Conservation (phyloP, 2,329 filamentous ascomycete species). For the Beauveria caledonica region DNA sequence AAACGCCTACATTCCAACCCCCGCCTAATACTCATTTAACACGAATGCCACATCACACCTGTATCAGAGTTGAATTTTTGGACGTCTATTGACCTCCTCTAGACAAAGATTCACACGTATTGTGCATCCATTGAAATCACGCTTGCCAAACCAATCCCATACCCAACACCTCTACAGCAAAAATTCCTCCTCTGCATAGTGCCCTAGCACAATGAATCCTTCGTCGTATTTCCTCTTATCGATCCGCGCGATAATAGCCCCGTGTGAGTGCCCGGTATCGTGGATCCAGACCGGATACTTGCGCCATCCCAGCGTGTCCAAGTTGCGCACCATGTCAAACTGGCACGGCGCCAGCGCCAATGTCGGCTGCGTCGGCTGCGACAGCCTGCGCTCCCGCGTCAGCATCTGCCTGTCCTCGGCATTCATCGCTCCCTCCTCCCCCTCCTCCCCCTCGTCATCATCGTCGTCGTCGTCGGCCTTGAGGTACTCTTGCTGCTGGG, state of each 20-base stretch:
- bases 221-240: conserved; percentile 63
- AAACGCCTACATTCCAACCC: too few species aligned
- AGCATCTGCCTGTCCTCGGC: conserved; percentile 34
- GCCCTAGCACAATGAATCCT: conserved; percentile 66
- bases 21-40: too few species aligned
- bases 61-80: neutral
- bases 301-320: conserved; percentile 59
- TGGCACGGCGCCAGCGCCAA: conserved; percentile 73
- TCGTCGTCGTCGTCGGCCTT: conserved; percentile 29
- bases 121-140: neutral
- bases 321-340: conserved; percentile 72
- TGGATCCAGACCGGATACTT: conserved; percentile 69
- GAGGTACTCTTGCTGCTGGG: conserved; percentile 65
- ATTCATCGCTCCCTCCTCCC: conserved; percentile 24
- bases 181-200: conserved; percentile 76
- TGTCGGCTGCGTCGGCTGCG: conserved; percentile 49
- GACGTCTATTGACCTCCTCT: neutral
- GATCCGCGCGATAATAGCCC: conserved; percentile 77
- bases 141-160: neutral
- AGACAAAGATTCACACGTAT: neutral
- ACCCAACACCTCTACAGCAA: conserved; percentile 18
- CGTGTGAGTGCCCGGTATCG: conserved; percentile 73
- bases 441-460: conserved; percentile 18
- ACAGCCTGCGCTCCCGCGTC: conserved; percentile 32
- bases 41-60: neutral